Conservation (phyloP, 345 rosid genomes). For the Eucalyptus tenuipes region DNA sequence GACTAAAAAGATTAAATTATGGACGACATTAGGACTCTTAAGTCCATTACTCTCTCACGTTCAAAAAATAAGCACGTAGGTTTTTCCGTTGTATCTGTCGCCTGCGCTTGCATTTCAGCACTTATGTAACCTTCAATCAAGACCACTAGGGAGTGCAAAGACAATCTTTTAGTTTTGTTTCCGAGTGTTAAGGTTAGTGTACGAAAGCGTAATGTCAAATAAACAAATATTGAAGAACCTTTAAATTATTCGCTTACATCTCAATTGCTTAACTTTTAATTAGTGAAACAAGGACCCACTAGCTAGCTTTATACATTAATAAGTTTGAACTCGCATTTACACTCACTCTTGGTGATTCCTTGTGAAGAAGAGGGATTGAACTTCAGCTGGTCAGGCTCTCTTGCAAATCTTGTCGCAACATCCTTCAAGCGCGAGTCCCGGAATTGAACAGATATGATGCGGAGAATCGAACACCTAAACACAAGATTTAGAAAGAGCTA, state of each 20-base stretch:
- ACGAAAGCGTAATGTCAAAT: background rate
- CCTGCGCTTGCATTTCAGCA: background rate
- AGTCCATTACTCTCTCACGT: background rate
- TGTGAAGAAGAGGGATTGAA: background rate
- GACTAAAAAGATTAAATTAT: background rate
- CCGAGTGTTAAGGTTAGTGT: background rate
- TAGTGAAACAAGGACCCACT: background rate
- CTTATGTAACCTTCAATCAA: background rate
- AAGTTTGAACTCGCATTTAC: background rate
- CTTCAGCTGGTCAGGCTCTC: background rate
- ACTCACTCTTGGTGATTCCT: background rate
- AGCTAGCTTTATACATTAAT: background rate
- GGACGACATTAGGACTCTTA: background rate
- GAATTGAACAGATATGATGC: background rate
- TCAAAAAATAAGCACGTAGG: background rate
- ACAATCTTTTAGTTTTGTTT: background rate
- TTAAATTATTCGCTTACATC: background rate
- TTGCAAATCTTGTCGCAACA: background rate
- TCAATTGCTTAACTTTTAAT: background rate
- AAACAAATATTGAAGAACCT: background rate
- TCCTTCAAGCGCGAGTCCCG: background rate
- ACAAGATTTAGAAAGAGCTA: background rate
- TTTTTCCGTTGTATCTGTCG: background rate
- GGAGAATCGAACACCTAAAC: background rate
- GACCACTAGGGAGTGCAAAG: background rate